Base-by-base conservation (phyloP, 1,284 basidiomycete genomes). In the Cutaneotrichosporon cavernicola region DNA sequence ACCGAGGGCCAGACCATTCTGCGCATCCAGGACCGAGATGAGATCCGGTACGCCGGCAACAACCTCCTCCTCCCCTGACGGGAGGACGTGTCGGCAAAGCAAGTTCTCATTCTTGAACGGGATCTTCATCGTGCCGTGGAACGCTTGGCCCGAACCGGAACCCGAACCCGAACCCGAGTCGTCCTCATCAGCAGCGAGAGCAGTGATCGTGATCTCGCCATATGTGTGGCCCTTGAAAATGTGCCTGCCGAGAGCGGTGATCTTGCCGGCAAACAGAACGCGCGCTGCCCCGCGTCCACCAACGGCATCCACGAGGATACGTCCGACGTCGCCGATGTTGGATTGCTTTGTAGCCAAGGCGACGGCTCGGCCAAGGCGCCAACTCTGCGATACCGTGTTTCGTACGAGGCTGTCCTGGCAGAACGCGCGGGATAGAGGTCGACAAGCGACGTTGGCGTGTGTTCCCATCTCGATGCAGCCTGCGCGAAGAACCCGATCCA, bases 21-120 rank as follows among this genome's bases (percentile, higher is more conserved):
- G 84, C 11, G 84, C 83, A 69, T 87, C 85, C 10, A 87, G 74
- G 7, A 86, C 83, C 0, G 84, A 82, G 61, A 86, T 86, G 30
- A 87, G 57, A 73, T 87, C 86, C 5, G 85, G 86, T 6, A 87
- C 86, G 13, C 81, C 82, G n/a, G 79, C 80, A 18, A 83, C 62
- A 30, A 81, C 21, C 2, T 13, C 26, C 31, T 46, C 18, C 21
- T 58, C n/a, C 7, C 38, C 71, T 69, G 72, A 75, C 0, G 79
- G 75, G 1, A 26, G 21, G 31, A 77, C 78, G 60, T 82, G 80
- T 64, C 84, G 82, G 9, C 81, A 83, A 62, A 81, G 81, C 6
- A 86, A 72, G 69, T 87, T 86, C 71, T 87, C n/a, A 14, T 40
- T 40, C 38, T 40, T 40, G 38, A 40, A 40, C 11, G 52, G 31